These are phyloP conservation scores for Cerrena zonata DNA, from an alignment of 1,284 basidiomycete genomes.

Conservation along the genomic window DNA sequence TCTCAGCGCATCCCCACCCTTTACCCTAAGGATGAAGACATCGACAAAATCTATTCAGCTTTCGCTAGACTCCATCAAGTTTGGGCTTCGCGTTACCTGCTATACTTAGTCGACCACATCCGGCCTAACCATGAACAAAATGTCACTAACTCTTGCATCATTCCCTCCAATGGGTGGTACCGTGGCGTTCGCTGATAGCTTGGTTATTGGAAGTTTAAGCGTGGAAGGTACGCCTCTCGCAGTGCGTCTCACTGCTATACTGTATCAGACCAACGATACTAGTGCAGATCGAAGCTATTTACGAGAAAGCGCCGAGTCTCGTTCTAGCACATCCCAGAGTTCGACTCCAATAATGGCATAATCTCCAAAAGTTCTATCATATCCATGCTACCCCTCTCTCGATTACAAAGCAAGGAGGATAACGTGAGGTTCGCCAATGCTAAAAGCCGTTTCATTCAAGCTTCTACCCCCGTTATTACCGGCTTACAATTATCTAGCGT, in stretches of 20 bases:
- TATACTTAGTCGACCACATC: slow-evolving; percentile 19
- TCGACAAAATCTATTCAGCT: slow-evolving; percentile 62
- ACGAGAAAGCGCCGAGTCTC: slow-evolving; percentile 57
- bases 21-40: slow-evolving; percentile 65
- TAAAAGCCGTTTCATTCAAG: background rate
- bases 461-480: slow-evolving; percentile 10
- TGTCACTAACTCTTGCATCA: slow-evolving; percentile 36
- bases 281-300: slow-evolving; percentile 45
- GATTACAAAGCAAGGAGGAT: background rate
- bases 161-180: slow-evolving; percentile 53
- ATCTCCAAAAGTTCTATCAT: slow-evolving; percentile 27
- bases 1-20: slow-evolving; percentile 49
- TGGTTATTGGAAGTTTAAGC: slow-evolving; percentile 24
- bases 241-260: slow-evolving; percentile 47
- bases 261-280: slow-evolving; percentile 37
- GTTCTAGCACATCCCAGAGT: background rate
- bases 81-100: slow-evolving; percentile 67
- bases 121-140: slow-evolving; percentile 7
- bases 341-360: background rate
- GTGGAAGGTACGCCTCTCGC: slow-evolving; percentile 29
- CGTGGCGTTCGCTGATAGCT: too few relatives aligned
- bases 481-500: slow-evolving; percentile 38
- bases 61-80: slow-evolving; percentile 61
- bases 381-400: slow-evolving; percentile 34
- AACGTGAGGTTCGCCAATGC: background rate